These are phyloP conservation scores for Zizania palustris DNA, from an alignment of 202 grass and related monocot genomes.

Conservation along the genomic window DNA sequence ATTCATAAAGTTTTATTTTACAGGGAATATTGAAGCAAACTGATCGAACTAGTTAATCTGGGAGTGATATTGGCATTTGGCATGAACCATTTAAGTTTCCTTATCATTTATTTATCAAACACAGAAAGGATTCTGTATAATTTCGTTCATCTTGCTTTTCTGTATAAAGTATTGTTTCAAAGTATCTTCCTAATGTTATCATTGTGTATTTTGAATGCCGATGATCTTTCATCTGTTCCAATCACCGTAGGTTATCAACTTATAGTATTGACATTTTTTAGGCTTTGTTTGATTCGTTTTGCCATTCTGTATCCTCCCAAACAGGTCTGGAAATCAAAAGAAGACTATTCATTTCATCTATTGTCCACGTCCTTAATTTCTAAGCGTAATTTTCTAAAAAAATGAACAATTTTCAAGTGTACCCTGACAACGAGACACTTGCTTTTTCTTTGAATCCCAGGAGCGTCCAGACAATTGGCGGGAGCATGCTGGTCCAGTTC, in stretches of 20 bases:
- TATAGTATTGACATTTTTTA: neutral
- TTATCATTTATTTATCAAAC: too few relatives aligned
- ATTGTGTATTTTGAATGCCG: neutral
- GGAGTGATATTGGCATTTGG: too few relatives aligned
- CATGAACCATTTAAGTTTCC: too few relatives aligned
- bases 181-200: neutral
- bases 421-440: neutral
- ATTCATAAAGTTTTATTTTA: too few relatives aligned
- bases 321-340: neutral
- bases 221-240: neutral
- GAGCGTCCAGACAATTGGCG: slow-evolving; percentile 91
- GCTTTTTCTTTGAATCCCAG: slow-evolving; percentile 47
- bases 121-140: too few relatives aligned
- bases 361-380: neutral
- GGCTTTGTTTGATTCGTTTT: neutral
- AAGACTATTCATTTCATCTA: neutral
- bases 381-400: too few relatives aligned
- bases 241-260: neutral
- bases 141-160: too few relatives aligned
- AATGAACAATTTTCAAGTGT: slow-evolving; percentile 3
- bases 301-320: neutral
- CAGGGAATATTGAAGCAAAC: too few relatives aligned
- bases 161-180: neutral
- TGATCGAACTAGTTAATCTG: too few relatives aligned
- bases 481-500: slow-evolving; percentile 64